Base-by-base conservation (phyloP, 1,284 basidiomycete species). In the Veloboletus limbatus region DNA sequence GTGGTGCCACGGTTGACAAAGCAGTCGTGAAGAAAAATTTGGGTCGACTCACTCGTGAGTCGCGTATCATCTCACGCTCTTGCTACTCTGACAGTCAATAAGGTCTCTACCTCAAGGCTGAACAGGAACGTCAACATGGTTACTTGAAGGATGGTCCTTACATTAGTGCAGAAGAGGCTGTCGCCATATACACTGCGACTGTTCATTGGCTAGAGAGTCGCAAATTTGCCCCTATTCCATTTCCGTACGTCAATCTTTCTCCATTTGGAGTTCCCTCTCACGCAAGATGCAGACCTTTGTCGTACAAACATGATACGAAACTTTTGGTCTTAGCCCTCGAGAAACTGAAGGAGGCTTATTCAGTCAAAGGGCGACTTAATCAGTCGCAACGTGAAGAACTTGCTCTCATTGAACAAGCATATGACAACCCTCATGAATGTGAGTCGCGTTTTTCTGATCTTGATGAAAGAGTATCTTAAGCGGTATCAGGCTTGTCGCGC, bases 1-100 rank as follows among this genome's bases (percentile, higher is more conserved):
- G 93, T 56, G 94, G 97, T 54, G 97, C 97, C 3, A 99, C 97
- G 0, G 97, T 99, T 54, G 97, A 99, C 74, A 99, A 99, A 73
- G 97, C 97, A 7, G 97, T 99, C 30, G 90, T 93, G 14, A 94
- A 94, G 77, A 96, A 96, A 81, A 97, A 97, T 63, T 72, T 93
- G 32, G 92, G 92, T 49, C 87, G 92, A 60, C 77, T 95, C 34
- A 94, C 91, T 50, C 88, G 92, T 77, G 56, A 65, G 73, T 73
- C 44, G 25, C 46, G 53, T 3, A 24, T 45, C 30, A 4, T 52
- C 35, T 34, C 5, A 8, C 37, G 1, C 3, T 26, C 11, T 47
- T 16, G 6, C 20, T 6, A 21, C 39, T 34, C 52, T 60, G 32
- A 62, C 50, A 10, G 22, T 30, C 16, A n/a, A 30, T 36, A 40